These are phyloP conservation scores for Vitrella brassicaformis DNA, from an alignment of 73 alveolate species.

Conservation along the genomic window DNA sequence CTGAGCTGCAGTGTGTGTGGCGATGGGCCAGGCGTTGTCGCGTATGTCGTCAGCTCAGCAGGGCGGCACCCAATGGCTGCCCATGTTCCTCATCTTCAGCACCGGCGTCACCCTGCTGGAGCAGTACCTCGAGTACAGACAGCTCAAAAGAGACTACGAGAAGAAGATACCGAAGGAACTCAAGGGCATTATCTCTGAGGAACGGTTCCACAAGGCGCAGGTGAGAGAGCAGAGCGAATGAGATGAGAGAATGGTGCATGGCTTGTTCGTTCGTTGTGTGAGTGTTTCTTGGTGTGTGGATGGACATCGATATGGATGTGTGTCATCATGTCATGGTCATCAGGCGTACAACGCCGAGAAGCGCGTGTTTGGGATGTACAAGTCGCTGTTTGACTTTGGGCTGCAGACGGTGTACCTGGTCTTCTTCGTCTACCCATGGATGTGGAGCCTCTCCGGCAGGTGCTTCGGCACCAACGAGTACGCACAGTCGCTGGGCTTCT, in stretches of 20 bases:
- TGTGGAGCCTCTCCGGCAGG: not conserved
- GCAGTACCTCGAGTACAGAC: not conserved
- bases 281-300: no score
- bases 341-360: not conserved
- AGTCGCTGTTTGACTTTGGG: not conserved
- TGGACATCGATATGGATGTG: no score
- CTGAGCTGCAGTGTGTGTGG: no score
- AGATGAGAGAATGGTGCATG: no score
- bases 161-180: not conserved
- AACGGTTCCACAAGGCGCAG: not conserved
- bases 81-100: not conserved
- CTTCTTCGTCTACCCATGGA: not conserved
- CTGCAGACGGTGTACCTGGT: not conserved
- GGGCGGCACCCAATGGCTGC: not conserved
- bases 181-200: not conserved
- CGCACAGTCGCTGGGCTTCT: not conserved
- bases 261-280: no score
- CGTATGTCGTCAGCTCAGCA: no score
- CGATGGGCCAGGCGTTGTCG: no score
- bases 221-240: no score
- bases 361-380: not conserved
- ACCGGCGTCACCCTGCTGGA: not conserved
- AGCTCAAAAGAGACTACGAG: not conserved
- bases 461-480: not conserved
- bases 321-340: no score